Evolutionary conservation across 1,284 basidiomycete genomes (phyloP).

Genomic region (Trichosporon sp.): DNA sequence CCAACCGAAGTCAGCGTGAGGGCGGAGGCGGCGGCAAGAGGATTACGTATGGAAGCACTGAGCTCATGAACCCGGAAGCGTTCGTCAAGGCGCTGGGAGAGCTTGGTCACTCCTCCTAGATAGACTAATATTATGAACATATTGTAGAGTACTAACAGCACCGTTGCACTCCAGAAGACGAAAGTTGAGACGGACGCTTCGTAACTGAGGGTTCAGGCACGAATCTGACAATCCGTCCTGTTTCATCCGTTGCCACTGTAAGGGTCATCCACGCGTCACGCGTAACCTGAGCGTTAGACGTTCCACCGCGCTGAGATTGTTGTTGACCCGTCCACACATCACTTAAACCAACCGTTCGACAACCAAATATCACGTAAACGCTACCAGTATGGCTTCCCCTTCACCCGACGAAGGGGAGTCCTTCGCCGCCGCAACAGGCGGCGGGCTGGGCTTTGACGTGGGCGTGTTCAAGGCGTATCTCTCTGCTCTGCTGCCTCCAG

Average conservation of each 20-base stretch:
- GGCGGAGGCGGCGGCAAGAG: slow-evolving; percentile 66
- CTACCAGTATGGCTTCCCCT: slow-evolving; percentile 34
- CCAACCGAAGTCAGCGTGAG: slow-evolving; percentile 61
- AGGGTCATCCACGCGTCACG: slow-evolving; percentile 7
- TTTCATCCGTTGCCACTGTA: slow-evolving; percentile 17
- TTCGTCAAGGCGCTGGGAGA: slow-evolving; percentile 65
- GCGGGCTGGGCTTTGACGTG: slow-evolving; percentile 48
- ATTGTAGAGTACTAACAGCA: slow-evolving; percentile 28
- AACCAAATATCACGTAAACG: neutral
- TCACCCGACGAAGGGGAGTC: slow-evolving; percentile 40
- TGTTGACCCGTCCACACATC: slow-evolving; percentile 4
- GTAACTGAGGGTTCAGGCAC: slow-evolving; percentile 8
- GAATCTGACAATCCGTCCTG: neutral
- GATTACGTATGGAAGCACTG: slow-evolving; percentile 93
- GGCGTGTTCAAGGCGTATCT: slow-evolving; percentile 50
- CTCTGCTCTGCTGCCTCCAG: slow-evolving; percentile 45
- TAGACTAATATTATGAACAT: slow-evolving; percentile 20
- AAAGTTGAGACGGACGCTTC: neutral
- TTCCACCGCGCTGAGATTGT: neutral
- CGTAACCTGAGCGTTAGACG: neutral
- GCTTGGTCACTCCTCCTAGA: slow-evolving; percentile 39
- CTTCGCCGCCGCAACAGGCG: slow-evolving; percentile 26
- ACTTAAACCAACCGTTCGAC: neutral
- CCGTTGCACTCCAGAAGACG: neutral
- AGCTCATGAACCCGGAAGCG: slow-evolving; percentile 84